Base-by-base conservation (phyloP, 805 yeast genomes). In the Candida succiphila region DNA sequence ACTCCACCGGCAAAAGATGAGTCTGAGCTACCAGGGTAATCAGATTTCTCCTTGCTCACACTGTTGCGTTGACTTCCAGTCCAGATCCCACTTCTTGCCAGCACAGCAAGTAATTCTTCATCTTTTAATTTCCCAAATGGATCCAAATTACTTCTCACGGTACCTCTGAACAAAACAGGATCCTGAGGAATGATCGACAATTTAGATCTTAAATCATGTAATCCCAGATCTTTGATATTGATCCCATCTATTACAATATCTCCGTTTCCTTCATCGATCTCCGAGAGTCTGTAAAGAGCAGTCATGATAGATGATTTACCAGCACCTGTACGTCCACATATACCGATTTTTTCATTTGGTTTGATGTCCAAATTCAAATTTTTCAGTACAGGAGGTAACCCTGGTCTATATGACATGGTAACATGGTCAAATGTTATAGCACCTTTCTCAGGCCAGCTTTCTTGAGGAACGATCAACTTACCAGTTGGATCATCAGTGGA, bases 161-260 rank as follows among this genome's bases (percentile, higher is more conserved):
- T 69, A 15, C 95, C 95, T 42, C 77, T 74, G 63, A 86, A 85
- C 36, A 85, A 58, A 0, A 82, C 87, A 1, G 95, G 94, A 45
- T 85, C 95, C 54, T 86, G 95, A 3, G 95, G 95, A 50, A 85
- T 85, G 40, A 85, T 84, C 2, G 88, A 71, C 21, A 85, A 63
- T 40, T 71, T 72, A n/a, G 82, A 71, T 43, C 95, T 65, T 48
- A 86, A 64, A 40, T 77, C 80, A 37, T 61, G 60, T 26, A 85
- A 63, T 0, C 94, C 95, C 37, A 85, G 52, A 7, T 59, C 56
- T 2, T 75, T 54, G 34, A 78, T 78, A 48, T 83, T 76, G 23
- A 79, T 50, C 4, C 76, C 89, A 56, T 86, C 95, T 46, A 85
- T 78, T 2, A 45, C 94, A 46, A 85, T 78, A n/a, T n/a, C n/a